phyloP scores from a whole-genome alignment of 257 asterid species.

The Euphrasia confusa region DNA sequence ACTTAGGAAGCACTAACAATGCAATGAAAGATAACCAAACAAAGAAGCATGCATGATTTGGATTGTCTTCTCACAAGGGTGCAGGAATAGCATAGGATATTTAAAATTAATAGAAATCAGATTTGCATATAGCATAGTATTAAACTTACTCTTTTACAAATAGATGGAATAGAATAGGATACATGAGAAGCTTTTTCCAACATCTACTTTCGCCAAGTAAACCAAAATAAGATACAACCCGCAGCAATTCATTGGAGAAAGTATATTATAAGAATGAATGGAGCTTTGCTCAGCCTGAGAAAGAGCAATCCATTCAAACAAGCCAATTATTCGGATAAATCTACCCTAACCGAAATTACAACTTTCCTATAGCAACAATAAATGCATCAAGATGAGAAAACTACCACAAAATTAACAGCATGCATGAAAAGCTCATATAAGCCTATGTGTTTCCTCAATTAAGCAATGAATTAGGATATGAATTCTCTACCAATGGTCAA shows the following conservation, averaged over 20 bases:
- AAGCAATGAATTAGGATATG: too few relatives aligned
- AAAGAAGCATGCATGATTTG: not conserved
- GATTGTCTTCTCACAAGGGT: conserved; percentile 13
- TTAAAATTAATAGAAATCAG: not conserved
- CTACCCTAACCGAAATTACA: conserved; percentile 10
- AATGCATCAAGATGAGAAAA: too few relatives aligned
- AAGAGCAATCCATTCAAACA: conserved; percentile 1
- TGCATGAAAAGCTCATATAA: too few relatives aligned
- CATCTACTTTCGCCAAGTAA: not conserved
- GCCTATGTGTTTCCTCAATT: too few relatives aligned
- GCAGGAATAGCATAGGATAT: not conserved
- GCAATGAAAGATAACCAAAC: conserved; percentile 10
- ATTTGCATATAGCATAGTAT: conserved; percentile 1
- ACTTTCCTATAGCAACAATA: not conserved
- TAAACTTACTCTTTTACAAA: not conserved
- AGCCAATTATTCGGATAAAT: conserved; percentile 12
- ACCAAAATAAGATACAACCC: conserved; percentile 14
- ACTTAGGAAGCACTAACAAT: conserved; percentile 16
- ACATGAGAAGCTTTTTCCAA: not conserved
- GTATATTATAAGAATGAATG: conserved; percentile 7
- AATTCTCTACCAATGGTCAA: too few relatives aligned
- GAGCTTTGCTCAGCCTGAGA: conserved; percentile 14
- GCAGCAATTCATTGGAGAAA: not conserved
- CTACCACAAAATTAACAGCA: too few relatives aligned
- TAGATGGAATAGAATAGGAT: not conserved